Conservation (phyloP, 306 rosid genomes). For the Vigna angularis region DNA sequence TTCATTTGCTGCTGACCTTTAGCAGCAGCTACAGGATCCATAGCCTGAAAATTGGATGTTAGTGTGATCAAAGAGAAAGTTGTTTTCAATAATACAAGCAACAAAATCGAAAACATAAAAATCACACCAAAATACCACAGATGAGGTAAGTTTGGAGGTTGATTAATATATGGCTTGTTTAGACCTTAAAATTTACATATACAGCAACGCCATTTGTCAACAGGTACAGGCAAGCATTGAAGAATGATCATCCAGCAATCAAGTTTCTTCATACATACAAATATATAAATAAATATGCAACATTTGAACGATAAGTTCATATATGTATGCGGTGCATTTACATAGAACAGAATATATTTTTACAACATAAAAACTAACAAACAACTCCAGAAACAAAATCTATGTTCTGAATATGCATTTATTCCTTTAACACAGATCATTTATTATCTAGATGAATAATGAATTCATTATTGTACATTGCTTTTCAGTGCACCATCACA, state of each 20-base stretch:
- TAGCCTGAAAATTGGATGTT: slow-evolving; percentile 43
- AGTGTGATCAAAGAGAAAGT: slow-evolving; percentile 22
- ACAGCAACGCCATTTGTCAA: background rate
- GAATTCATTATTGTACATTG: no score
- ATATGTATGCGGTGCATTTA: no score
- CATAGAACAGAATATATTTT: no score
- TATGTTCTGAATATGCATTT: no score
- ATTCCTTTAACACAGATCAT: no score
- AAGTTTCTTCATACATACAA: slow-evolving; percentile 6
- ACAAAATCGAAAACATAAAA: slow-evolving; percentile 10
- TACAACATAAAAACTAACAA: no score
- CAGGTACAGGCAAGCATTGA: background rate
- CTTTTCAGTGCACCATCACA: no score
- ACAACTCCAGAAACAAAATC: no score
- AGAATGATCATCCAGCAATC: slow-evolving; percentile 12
- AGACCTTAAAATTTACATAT: background rate
- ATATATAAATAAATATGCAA: slow-evolving; percentile 9
- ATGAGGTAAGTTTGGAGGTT: background rate
- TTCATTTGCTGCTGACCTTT: slow-evolving; percentile 45
- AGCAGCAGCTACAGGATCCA: slow-evolving; percentile 38
- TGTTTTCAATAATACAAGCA: slow-evolving; percentile 21
- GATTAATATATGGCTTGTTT: background rate
- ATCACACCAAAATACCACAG: background rate
- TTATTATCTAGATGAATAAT: no score
- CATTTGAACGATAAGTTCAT: no score